Base-by-base conservation (phyloP, 2,329 filamentous ascomycete genomes). In the Pezicula radicicola region DNA sequence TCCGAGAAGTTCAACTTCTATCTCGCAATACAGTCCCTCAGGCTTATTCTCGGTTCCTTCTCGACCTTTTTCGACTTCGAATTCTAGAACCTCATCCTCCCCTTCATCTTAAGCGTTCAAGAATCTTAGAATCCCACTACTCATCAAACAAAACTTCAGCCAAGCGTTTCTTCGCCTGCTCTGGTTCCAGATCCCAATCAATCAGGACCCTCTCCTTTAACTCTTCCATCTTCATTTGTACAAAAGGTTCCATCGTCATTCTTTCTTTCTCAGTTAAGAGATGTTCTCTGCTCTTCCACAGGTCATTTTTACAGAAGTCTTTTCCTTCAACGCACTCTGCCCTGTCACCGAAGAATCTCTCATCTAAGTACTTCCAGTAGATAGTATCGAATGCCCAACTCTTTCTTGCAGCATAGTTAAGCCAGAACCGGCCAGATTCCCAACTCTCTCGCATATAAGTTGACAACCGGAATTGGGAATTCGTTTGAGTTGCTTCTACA, bases 341-440 rank as follows among this genome's bases (percentile, higher is more conserved):
- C 28, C 62, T 43, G 58, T 57, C 1, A 46, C 68, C 69, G 50
- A 70, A 72, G 49, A 66, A 70, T 1, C 52, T 58, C 50, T 66
- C 54, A 51, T 73, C 67, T n/a, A 73, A 51, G 55, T 54, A 67
- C 48, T 60, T 68, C 70, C 70, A 73, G 50, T 51, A 73, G 6
- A 72, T 54, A 10, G 58, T 56, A 49, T 74, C 70, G 55, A 73
- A 71, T 0, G 63, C 67, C 66, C 67, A 72, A 49, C 67, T 70
- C 37, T 69, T 70, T 44, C 67, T 66, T 3, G 64, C 66, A 3
- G 65, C 69, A 28, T 70, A 70, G 48, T 60, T 66, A n/a, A 71
- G 19, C 64, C 64, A 65, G 56, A 67, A 71, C 1, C 58, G 55
- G 9, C 61, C 52, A 4, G 55, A 68, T 21, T 69, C 64, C 71